These are phyloP conservation scores for Teunomyces panamensis DNA, from an alignment of 805 yeast species.

Conservation along the genomic window DNA sequence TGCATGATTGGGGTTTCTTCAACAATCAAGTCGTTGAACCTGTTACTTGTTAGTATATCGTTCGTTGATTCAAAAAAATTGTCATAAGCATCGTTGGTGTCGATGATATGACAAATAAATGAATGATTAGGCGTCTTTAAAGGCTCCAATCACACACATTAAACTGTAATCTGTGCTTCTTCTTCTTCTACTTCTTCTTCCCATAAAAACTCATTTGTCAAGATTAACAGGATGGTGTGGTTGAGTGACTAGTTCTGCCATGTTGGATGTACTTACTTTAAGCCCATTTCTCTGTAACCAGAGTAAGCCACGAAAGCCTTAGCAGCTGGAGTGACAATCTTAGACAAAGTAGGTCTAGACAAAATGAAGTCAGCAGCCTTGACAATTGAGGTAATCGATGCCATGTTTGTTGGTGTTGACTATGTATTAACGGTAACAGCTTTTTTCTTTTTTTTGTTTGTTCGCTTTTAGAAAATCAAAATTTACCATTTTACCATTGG, in stretches of 20 bases:
- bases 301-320: slow-evolving; percentile 67
- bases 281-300: slow-evolving; percentile 94
- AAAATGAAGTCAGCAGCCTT: slow-evolving; percentile 76
- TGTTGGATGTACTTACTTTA: slow-evolving; percentile 42
- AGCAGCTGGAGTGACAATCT: slow-evolving; percentile 77
- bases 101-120: no score
- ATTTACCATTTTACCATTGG: slow-evolving; percentile 26
- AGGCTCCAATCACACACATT: no score
- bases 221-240: no score
- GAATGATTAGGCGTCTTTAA: no score
- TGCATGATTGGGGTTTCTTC: slow-evolving; percentile 88
- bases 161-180: no score
- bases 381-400: slow-evolving; percentile 65
- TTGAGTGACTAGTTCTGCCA: no score
- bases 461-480: slow-evolving; percentile 10
- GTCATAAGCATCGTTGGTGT: no score
- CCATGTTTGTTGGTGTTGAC: slow-evolving; percentile 31
- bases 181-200: no score
- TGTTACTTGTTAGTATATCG: slow-evolving; percentile 16
- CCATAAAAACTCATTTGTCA: no score
- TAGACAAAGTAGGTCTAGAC: slow-evolving; percentile 74
- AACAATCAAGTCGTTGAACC: slow-evolving; percentile 79
- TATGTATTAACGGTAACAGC: not conserved
- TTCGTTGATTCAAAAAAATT: no score
- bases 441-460: not conserved